Conservation (phyloP, 139 green algal species). For the Picochlorum sp. region DNA sequence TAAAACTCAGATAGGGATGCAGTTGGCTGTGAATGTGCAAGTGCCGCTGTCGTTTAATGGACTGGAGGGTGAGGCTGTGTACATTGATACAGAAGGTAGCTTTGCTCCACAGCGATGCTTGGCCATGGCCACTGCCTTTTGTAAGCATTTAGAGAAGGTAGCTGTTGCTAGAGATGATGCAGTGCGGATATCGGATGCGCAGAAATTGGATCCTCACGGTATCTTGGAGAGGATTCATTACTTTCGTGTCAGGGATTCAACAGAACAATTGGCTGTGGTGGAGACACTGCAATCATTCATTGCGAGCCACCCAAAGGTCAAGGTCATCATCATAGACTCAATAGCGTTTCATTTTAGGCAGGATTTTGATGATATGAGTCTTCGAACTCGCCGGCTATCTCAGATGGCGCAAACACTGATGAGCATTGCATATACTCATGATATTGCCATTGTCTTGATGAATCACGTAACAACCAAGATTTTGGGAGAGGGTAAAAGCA, state of each 20-base stretch:
- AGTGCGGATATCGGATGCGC: conserved; percentile 9
- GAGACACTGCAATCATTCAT: conserved; percentile 51
- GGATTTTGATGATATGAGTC: conserved; percentile 67
- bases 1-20: conserved; percentile 83
- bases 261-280: conserved; percentile 67
- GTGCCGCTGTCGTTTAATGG: conserved; percentile 53
- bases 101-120: conserved; percentile 73
- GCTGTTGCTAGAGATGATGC: conserved; percentile 10
- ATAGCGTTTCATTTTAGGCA: conserved; percentile 90
- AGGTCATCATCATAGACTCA: conserved; percentile 76
- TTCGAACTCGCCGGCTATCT: conserved; percentile 59
- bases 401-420: conserved; percentile 74
- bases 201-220: conserved; percentile 28
- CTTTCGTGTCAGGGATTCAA: conserved; percentile 62
- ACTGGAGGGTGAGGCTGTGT: conserved; percentile 52
- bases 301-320: conserved; percentile 32
- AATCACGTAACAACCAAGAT: conserved; percentile 82
- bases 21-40: conserved; percentile 69
- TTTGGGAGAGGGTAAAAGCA: conserved; percentile 13
- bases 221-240: conserved; percentile 65
- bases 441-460: conserved; percentile 74
- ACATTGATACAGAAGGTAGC: conserved; percentile 87
- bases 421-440: conserved; percentile 46
- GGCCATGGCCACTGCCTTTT: conserved; percentile 64
- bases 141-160: conserved; percentile 31